Base-by-base conservation (phyloP, 169 alveolate genomes). In the Cryptosporidium ryanae region DNA sequence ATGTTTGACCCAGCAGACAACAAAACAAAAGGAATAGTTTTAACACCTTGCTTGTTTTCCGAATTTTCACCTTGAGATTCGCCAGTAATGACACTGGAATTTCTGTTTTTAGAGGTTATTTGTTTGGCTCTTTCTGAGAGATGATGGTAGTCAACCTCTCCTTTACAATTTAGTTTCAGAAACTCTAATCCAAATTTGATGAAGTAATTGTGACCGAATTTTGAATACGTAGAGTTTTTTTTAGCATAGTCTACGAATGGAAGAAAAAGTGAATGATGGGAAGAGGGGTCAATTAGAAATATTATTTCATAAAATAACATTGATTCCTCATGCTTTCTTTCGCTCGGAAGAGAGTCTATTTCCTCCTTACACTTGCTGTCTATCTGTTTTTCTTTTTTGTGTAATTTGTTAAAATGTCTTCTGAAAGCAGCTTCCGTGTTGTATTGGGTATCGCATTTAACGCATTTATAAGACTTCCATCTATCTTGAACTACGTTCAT, bases 1-100 rank as follows among this genome's bases (percentile, higher is more conserved):
- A 95, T 90, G 90, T 95, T 95, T n/a, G 97, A 94, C 2, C 94
- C 96, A 21, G 97, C 97, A 5, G 94, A 82, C 27, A 95, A 82
- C 10, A 94, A 76, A 38, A 95, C 67, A 84, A 93, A 91, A 12
- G 92, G 67, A 48, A 68, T 66, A 68, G 31, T 48, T 55, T 92
- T 82, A 6, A 68, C 65, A 32, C 71, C 66, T 31, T 82, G 65
- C 31, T 27, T 52, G 13, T 52, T 1, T 52, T 4, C 12, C 5
- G 21, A n/a, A 5, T 52, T 52, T n/a, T 12, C 27, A n/a, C 31
- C 17, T 1, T n/a, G 5, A 52, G 21, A 8, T n/a, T 52, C 27
- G 13, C 27, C 27, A n/a, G 13, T n/a, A 0, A 52, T 52, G 34
- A 25, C 10, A 8, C 8, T 21, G 10, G 25, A 21, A 54, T 54